Percentiles rank a stretch among this genome's conserved stretches.
These are phyloP conservation scores for Phytopythium litorale DNA, from an alignment of 352 stramenopile genomes.

Conservation along the genomic window DNA sequence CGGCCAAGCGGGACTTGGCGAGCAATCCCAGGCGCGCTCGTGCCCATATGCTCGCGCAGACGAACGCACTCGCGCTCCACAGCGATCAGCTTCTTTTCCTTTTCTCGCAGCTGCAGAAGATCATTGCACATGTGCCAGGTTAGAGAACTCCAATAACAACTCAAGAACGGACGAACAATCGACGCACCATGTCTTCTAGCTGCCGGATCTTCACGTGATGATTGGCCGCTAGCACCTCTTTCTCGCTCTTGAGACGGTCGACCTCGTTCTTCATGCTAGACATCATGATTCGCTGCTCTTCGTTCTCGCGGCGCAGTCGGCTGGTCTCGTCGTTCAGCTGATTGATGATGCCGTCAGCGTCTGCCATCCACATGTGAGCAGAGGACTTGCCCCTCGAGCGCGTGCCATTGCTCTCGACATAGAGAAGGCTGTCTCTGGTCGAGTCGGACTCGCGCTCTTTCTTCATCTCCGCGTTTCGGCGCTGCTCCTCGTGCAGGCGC, in stretches of 20 bases:
- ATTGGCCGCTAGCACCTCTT: conserved; percentile 69
- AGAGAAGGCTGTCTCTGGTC: conserved; percentile 39
- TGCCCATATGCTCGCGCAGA: conserved; percentile 52
- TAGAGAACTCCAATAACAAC: neutral
- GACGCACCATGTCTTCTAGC: conserved; percentile 51
- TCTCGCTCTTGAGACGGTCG: conserved; percentile 72
- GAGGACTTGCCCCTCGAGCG: conserved; percentile 55
- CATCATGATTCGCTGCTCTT: conserved; percentile 51
- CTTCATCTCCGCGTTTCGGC: conserved; percentile 52
- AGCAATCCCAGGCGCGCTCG: conserved; percentile 18
- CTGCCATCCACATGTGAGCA: conserved; percentile 80
- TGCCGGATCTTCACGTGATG: conserved; percentile 85
- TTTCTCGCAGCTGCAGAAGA: conserved; percentile 54
- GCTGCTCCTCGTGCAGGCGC: conserved; percentile 58
- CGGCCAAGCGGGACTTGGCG: conserved; percentile 36
- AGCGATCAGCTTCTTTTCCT: conserved; percentile 78
- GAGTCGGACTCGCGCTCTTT: conserved; percentile 35
- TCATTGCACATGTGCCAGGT: conserved; percentile 3
- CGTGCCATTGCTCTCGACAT: conserved; percentile 30
- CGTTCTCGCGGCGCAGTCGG: conserved; percentile 71
- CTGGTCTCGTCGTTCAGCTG: conserved; percentile 71
- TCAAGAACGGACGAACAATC: neutral
- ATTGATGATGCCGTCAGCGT: conserved; percentile 79
- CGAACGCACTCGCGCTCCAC: conserved; percentile 70
- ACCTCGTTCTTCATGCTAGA: conserved; percentile 56